Evolutionary conservation across 495 filamentous ascomycete species (phyloP).

Genomic region (Aspergillus indologenus): DNA sequence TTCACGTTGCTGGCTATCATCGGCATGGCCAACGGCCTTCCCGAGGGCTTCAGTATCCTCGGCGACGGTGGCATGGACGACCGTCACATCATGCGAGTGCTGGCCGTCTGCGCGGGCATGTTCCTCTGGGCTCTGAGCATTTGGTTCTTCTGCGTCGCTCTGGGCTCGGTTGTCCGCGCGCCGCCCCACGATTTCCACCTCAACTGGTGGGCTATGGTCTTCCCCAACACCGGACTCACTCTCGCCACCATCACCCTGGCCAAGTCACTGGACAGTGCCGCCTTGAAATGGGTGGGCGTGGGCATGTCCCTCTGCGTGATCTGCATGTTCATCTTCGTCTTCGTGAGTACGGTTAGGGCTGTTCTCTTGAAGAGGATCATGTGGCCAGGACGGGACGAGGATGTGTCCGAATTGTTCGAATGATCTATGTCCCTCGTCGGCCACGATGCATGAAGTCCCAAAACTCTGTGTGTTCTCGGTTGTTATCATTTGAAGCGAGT

Average conservation of each 20-base stretch:
- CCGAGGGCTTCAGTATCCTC: conserved; percentile 34
- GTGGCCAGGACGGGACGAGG: conserved; percentile 63
- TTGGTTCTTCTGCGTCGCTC: conserved; percentile 67
- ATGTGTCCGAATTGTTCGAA: conserved; percentile 34
- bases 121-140: conserved; percentile 69
- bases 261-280: conserved; percentile 36
- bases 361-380: conserved; percentile 54
- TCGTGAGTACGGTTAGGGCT: conserved; percentile 51
- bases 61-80: conserved; percentile 31
- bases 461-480: not conserved
- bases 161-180: conserved; percentile 51
- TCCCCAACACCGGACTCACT: conserved; percentile 47
- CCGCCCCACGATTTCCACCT: conserved; percentile 49
- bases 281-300: conserved; percentile 35
- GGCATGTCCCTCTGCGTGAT: conserved; percentile 52
- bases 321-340: conserved; percentile 56
- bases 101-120: conserved; percentile 50
- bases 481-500: not conserved
- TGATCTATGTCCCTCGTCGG: not conserved
- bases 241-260: conserved; percentile 47
- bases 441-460: no score
- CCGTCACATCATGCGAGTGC: conserved; percentile 41
- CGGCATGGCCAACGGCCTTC: conserved; percentile 52
- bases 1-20: conserved; percentile 70
- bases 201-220: conserved; percentile 53